These are phyloP conservation scores for Ophiostoma fasciatum DNA, from an alignment of 2,329 filamentous ascomycete species.

Conservation along the genomic window DNA sequence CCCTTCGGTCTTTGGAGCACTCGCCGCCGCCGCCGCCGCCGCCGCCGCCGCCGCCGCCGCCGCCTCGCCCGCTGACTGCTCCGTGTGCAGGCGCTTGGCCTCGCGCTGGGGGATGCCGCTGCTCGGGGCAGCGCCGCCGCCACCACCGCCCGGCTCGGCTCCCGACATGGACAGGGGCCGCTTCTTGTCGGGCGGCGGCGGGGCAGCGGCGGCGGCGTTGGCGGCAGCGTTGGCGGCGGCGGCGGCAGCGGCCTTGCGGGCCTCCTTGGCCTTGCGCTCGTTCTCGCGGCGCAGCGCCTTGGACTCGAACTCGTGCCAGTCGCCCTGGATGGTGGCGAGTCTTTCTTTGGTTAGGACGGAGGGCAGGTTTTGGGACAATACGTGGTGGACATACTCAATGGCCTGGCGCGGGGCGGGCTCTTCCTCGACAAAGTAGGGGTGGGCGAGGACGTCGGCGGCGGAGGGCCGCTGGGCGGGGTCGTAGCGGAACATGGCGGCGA, in stretches of 20 bases:
- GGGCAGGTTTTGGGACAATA: too few relatives aligned
- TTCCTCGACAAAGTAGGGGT: constrained; percentile 78
- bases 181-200: constrained; percentile 1
- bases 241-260: constrained; percentile 25
- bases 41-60: neutral
- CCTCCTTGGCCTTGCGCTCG: constrained; percentile 47
- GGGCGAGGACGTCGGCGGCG: constrained; percentile 69
- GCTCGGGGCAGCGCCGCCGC: too few relatives aligned
- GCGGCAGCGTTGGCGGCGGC: constrained; percentile 21
- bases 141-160: too few relatives aligned
- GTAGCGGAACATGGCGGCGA: constrained; percentile 75
- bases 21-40: neutral
- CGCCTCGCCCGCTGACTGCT: constrained; percentile 2
- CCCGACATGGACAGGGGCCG: neutral
- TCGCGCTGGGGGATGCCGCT: constrained; percentile 1
- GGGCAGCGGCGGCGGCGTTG: constrained; percentile 1
- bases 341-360: constrained; percentile 23
- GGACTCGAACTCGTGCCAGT: constrained; percentile 98
- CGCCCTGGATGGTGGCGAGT: constrained; percentile 67
- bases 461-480: constrained; percentile 74
- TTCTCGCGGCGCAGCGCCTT: constrained; percentile 88
- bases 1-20: too few relatives aligned
- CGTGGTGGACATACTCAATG: constrained; percentile 60
- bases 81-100: constrained; percentile 16
- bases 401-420: constrained; percentile 64